A percentile compares a stretch with the other conserved stretches of the same genome.
These are phyloP conservation scores for Juncus inflexus DNA, from an alignment of 176 grass and related monocot species.

Conservation along the genomic window DNA sequence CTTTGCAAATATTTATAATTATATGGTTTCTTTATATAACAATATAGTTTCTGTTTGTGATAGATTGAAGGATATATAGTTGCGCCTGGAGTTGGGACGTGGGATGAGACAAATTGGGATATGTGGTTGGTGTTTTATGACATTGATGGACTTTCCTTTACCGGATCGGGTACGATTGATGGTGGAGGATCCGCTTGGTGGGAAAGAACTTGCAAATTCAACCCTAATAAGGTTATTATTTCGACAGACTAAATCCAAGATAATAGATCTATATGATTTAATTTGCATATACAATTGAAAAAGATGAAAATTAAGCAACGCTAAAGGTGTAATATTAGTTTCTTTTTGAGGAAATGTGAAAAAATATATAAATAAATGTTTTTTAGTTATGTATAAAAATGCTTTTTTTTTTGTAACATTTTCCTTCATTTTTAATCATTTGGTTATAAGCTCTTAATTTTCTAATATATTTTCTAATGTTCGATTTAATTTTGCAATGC, in stretches of 20 bases:
- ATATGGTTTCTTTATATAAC: neutral
- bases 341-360: neutral
- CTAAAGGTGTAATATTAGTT: neutral
- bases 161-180: slow-evolving; percentile 30
- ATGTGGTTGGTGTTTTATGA: slow-evolving; percentile 37
- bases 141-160: slow-evolving; percentile 39
- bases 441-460: neutral
- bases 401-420: neutral
- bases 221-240: neutral
- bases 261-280: too few species aligned
- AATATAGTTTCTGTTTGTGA: neutral
- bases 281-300: neutral
- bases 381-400: too few species aligned
- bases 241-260: too few species aligned
- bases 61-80: slow-evolving; percentile 30
- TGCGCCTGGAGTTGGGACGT: slow-evolving; percentile 29
- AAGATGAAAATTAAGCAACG: neutral
- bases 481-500: slow-evolving; percentile 6
- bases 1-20: neutral
- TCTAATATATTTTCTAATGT: slow-evolving; percentile 7
- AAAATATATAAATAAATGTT: neutral
- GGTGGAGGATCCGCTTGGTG: slow-evolving; percentile 37
- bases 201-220: slow-evolving; percentile 34
- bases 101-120: neutral
- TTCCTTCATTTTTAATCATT: neutral